These are phyloP conservation scores for Salix koriyanagi DNA, from an alignment of 345 rosid species.

Conservation along the genomic window DNA sequence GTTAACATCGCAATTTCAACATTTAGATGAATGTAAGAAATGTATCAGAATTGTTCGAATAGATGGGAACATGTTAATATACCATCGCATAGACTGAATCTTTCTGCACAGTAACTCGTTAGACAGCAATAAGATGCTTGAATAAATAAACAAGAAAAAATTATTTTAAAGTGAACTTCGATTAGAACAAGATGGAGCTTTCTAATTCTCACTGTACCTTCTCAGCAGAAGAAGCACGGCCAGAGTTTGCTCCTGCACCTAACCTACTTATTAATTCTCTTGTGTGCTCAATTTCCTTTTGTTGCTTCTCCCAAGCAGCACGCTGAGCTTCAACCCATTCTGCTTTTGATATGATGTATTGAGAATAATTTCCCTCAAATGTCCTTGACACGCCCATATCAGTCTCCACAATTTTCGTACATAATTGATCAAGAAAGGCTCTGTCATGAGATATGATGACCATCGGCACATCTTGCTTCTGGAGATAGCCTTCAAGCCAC, in stretches of 20 bases:
- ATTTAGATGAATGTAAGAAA: neutral
- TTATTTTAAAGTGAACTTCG: neutral
- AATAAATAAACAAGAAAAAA: neutral
- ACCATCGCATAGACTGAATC: neutral
- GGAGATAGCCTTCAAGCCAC: conserved; percentile 94
- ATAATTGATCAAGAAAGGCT: conserved; percentile 91
- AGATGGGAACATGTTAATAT: neutral
- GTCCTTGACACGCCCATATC: conserved; percentile 93
- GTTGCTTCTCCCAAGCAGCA: conserved; percentile 91
- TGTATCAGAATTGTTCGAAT: neutral
- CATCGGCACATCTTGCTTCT: conserved; percentile 92
- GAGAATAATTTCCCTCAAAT: conserved; percentile 81
- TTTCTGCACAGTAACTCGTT: neutral
- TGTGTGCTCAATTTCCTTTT: conserved; percentile 77
- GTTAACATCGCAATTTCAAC: neutral
- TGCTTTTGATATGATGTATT: conserved; percentile 65
- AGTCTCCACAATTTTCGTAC: conserved; percentile 93
- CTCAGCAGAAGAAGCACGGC: conserved; percentile 95
- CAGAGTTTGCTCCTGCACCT: conserved; percentile 82
- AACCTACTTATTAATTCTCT: conserved; percentile 68
- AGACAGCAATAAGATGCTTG: neutral
- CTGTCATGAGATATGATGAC: conserved; percentile 94
- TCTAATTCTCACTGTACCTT: conserved; percentile 44
- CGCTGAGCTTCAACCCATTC: conserved; percentile 69
- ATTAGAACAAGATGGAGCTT: neutral